These are phyloP conservation scores for Candida pini DNA, from an alignment of 805 yeast genomes.

Conservation along the genomic window DNA sequence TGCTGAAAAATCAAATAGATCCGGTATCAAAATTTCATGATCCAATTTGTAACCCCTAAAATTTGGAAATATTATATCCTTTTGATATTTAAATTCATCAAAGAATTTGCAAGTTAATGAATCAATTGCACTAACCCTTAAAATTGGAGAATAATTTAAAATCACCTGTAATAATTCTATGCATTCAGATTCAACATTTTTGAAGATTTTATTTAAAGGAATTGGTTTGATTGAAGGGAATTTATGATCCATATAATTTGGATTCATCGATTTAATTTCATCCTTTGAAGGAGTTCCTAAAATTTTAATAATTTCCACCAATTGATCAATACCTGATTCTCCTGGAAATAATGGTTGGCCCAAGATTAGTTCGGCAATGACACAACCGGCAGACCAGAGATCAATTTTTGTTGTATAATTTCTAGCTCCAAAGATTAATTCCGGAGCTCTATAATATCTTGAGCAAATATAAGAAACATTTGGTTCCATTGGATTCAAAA, in stretches of 20 bases:
- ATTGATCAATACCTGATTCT: constrained; percentile 94
- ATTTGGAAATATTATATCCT: constrained; percentile 24
- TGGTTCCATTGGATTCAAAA: constrained; percentile 83
- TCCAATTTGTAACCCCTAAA: constrained; percentile 39
- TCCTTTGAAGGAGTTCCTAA: constrained; percentile 93
- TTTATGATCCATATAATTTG: constrained; percentile 94
- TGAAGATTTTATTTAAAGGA: constrained; percentile 63
- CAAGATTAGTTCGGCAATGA: constrained; percentile 90
- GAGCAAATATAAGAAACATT: constrained; percentile 96
- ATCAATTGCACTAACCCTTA: constrained; percentile 54
- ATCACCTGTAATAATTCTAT: constrained; percentile 51
- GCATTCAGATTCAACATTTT: constrained; percentile 46
- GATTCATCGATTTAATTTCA: constrained; percentile 91
- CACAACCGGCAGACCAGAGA: constrained; percentile 97
- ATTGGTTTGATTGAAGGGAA: constrained; percentile 83
- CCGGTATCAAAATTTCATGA: constrained; percentile 33
- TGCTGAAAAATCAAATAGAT: constrained; percentile 45
- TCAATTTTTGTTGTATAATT: constrained; percentile 96
- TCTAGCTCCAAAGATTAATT: constrained; percentile 93
- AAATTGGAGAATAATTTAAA: constrained; percentile 63
- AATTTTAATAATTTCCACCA: constrained; percentile 93
- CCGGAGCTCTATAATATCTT: constrained; percentile 96
- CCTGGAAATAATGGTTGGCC: constrained; percentile 99
- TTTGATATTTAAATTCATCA: constrained; percentile 40
- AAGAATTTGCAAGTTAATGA: constrained; percentile 50